These are phyloP conservation scores for Camellia oleifera DNA, from an alignment of 179 eudicot species.

Conservation along the genomic window DNA sequence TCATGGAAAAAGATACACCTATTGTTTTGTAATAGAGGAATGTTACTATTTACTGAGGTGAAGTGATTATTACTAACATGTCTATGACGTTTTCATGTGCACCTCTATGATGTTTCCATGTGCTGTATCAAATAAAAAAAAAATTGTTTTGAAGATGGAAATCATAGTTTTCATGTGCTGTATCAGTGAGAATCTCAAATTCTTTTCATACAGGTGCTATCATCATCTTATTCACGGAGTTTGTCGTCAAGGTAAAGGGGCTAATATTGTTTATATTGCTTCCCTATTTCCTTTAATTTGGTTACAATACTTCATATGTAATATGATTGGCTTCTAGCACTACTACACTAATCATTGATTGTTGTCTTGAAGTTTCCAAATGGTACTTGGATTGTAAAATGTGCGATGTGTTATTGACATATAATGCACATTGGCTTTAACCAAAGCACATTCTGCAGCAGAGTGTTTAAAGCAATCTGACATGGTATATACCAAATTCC, in stretches of 20 bases:
- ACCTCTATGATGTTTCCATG: too few relatives aligned
- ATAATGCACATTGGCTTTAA: not conserved
- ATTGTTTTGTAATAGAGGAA: too few relatives aligned
- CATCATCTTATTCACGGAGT: conserved; percentile 71
- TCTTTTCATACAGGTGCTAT: conserved; percentile 50
- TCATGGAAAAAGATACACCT: too few relatives aligned
- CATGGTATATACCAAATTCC: too few relatives aligned
- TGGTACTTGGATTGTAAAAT: not conserved
- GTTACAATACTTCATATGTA: not conserved
- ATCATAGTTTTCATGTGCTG: not conserved
- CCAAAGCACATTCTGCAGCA: not conserved
- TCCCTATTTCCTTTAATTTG: not conserved
- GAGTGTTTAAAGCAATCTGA: not conserved
- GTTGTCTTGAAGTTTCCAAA: not conserved
- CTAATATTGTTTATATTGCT: conserved; percentile 13
- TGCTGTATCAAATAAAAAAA: not conserved
- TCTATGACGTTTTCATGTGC: too few relatives aligned
- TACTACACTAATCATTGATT: not conserved
- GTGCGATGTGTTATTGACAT: too few relatives aligned
- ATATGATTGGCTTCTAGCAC: not conserved
- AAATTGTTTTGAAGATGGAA: too few relatives aligned
- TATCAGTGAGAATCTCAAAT: not conserved
- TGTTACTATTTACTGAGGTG: not conserved
- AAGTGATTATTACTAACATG: too few relatives aligned
- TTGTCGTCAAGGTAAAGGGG: conserved; percentile 58